Percentiles rank a stretch among this genome's conserved stretches.
Conservation (phyloP, 1,284 basidiomycete genomes). For the Apiotrichum montevideense region DNA sequence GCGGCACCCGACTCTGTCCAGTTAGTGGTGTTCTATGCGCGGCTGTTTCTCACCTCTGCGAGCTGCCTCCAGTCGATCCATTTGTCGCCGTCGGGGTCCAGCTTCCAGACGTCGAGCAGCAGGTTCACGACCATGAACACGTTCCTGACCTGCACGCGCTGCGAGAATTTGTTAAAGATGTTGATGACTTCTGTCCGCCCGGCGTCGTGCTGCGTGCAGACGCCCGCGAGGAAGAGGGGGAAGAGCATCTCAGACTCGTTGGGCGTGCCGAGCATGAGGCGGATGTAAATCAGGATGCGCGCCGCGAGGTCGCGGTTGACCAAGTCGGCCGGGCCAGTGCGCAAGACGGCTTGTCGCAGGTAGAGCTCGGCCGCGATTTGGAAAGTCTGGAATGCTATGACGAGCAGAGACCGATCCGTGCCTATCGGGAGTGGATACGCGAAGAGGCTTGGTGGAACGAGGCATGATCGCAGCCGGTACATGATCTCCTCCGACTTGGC, state of each 20-base stretch:
- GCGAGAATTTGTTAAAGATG: constrained; percentile 25
- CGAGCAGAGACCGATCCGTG: constrained; percentile 14
- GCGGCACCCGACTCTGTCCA: background rate
- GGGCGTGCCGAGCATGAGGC: constrained; percentile 27
- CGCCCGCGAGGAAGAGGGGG: constrained; percentile 34
- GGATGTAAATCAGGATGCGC: constrained; percentile 26
- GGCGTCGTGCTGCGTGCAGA: constrained; percentile 21
- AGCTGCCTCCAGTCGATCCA: constrained; percentile 26
- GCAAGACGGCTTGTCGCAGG: constrained; percentile 28
- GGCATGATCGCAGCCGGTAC: constrained; percentile 4
- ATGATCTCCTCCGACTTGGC: constrained; percentile 8
- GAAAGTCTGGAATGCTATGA: constrained; percentile 32
- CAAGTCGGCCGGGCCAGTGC: constrained; percentile 20
- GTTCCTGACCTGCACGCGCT: constrained; percentile 25
- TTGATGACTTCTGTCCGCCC: constrained; percentile 20
- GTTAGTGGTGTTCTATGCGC: no score
- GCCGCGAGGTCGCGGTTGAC: constrained; percentile 25
- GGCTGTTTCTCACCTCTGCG: constrained; percentile 10
- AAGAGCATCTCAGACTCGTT: constrained; percentile 34
- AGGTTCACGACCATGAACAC: constrained; percentile 25
- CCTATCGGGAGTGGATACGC: constrained; percentile 14
- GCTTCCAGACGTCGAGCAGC: constrained; percentile 29
- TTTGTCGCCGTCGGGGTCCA: constrained; percentile 23
- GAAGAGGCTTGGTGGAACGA: constrained; percentile 11
- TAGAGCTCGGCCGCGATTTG: constrained; percentile 30